These are phyloP conservation scores for Colletotrichum lupini DNA, from an alignment of 2,329 filamentous ascomycete genomes.

Conservation along the genomic window DNA sequence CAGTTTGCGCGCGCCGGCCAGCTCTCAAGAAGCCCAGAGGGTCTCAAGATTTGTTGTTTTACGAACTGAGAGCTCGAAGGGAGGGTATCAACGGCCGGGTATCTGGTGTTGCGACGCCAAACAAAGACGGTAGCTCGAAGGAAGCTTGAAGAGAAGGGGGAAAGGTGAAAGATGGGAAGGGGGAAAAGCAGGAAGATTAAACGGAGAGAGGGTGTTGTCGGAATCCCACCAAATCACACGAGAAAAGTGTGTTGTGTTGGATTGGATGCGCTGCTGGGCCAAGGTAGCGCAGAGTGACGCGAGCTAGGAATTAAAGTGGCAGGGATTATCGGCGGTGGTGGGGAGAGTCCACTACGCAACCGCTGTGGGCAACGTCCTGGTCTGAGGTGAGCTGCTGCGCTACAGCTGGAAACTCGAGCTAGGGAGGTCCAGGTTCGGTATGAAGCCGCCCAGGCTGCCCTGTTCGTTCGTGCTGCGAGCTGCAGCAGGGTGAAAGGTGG, in stretches of 20 bases:
- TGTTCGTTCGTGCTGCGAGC: not conserved
- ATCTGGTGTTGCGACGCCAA: constrained; percentile 12
- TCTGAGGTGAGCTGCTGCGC: not conserved
- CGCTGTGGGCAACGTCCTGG: constrained; percentile 9
- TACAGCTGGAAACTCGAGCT: not conserved
- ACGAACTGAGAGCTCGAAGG: constrained; percentile 3
- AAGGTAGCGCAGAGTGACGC: constrained; percentile 25
- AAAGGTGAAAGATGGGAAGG: not conserved
- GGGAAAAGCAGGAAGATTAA: not conserved
- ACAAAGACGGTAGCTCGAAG: not conserved
- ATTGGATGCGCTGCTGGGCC: constrained; percentile 27
- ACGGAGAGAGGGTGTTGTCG: constrained; percentile 27
- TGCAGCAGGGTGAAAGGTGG: constrained; percentile 11
- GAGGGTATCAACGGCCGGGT: constrained; percentile 17
- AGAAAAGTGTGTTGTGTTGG: constrained; percentile 27
- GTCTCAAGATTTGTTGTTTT: not conserved
- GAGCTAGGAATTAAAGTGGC: constrained; percentile 27
- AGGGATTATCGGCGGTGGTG: constrained; percentile 25
- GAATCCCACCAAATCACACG: constrained; percentile 26
- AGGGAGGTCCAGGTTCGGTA: not conserved
- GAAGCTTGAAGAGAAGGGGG: not conserved
- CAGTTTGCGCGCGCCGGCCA: constrained; percentile 20
- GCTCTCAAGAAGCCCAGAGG: constrained; percentile 10
- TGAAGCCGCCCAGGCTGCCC: not conserved
- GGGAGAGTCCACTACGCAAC: constrained; percentile 16